These are phyloP conservation scores for Xenoacremonium recifei DNA, from an alignment of 2,329 filamentous ascomycete species.

Conservation along the genomic window DNA sequence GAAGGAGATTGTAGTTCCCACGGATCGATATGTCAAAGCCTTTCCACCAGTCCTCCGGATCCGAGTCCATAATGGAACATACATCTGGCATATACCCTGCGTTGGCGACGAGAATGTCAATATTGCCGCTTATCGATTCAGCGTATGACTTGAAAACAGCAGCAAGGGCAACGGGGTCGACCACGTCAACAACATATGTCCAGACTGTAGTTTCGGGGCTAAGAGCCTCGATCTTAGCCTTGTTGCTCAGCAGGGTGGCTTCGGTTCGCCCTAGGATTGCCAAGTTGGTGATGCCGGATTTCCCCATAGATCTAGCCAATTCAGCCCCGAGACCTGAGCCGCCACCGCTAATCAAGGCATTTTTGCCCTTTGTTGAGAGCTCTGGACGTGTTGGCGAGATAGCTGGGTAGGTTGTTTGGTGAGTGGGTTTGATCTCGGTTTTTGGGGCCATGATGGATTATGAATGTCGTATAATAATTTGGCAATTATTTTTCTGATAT, in stretches of 20 bases:
- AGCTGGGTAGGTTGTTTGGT: constrained; percentile 25
- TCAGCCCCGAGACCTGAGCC: constrained; percentile 62
- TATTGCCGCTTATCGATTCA: constrained; percentile 25
- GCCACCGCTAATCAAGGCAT: constrained; percentile 64
- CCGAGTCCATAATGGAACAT: constrained; percentile 10
- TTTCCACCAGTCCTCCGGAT: constrained; percentile 23
- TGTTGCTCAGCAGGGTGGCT: constrained; percentile 28
- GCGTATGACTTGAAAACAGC: constrained; percentile 16
- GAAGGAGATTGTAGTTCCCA: constrained; percentile 29
- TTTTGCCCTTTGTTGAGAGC: constrained; percentile 38
- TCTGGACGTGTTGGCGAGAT: constrained; percentile 33
- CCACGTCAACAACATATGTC: constrained; percentile 32
- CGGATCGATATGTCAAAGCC: constrained; percentile 28
- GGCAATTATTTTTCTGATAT: no score
- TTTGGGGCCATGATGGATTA: constrained; percentile 15
- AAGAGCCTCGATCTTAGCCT: constrained; percentile 37
- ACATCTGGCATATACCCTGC: constrained; percentile 23
- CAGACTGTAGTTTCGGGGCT: constrained; percentile 52
- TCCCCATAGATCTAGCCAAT: constrained; percentile 55
- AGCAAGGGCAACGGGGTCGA: constrained; percentile 18
- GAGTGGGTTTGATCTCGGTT: constrained; percentile 9
- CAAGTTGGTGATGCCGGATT: constrained; percentile 37
- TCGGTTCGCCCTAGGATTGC: constrained; percentile 40
- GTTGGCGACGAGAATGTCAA: constrained; percentile 37
- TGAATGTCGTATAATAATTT: no score